phyloP scores from a whole-genome alignment of 495 filamentous ascomycete genomes.

The Platismatia glauca region DNA sequence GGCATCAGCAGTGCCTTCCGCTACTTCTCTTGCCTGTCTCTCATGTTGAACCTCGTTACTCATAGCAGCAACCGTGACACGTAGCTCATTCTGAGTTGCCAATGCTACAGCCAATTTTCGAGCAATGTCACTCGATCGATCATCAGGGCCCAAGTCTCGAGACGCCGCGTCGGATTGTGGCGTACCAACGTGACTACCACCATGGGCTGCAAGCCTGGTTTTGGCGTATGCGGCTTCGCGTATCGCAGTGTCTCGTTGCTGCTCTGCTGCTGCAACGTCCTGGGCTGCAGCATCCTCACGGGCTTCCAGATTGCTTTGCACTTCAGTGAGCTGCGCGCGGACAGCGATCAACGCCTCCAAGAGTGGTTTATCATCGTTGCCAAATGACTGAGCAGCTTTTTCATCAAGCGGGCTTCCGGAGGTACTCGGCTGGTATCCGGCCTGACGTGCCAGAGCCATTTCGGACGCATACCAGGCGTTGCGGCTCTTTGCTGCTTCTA shows the following conservation, averaged over 20 bases:
- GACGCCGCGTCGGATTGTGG: conserved; percentile 56
- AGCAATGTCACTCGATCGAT: conserved; percentile 68
- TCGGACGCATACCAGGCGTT: conserved; percentile 98
- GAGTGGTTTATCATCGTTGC: conserved; percentile 82
- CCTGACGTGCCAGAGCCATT: conserved; percentile 77
- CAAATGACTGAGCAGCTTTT: conserved; percentile 63
- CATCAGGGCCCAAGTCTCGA: conserved; percentile 48
- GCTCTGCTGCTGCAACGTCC: conserved; percentile 85
- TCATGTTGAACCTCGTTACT: conserved; percentile 68
- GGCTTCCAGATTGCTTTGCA: conserved; percentile 78
- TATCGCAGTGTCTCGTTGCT: conserved; percentile 83
- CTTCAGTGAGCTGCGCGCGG: conserved; percentile 70
- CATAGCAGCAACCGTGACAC: conserved; percentile 56
- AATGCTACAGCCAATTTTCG: conserved; percentile 75
- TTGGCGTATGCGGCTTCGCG: conserved; percentile 91
- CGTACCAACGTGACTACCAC: conserved; percentile 60
- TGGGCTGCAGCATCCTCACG: conserved; percentile 78
- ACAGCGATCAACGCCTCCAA: conserved; percentile 90
- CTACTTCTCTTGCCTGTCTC: conserved; percentile 65
- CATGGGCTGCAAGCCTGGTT: conserved; percentile 78
- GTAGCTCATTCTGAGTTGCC: conserved; percentile 66
- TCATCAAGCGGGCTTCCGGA: conserved; percentile 72
- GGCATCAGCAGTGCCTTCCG: conserved; percentile 78
- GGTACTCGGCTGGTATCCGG: conserved; percentile 69
- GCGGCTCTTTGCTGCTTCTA: conserved; percentile 69